Evolutionary conservation across 345 rosid genomes (phyloP).

Genomic region (Arabis alpina): DNA sequence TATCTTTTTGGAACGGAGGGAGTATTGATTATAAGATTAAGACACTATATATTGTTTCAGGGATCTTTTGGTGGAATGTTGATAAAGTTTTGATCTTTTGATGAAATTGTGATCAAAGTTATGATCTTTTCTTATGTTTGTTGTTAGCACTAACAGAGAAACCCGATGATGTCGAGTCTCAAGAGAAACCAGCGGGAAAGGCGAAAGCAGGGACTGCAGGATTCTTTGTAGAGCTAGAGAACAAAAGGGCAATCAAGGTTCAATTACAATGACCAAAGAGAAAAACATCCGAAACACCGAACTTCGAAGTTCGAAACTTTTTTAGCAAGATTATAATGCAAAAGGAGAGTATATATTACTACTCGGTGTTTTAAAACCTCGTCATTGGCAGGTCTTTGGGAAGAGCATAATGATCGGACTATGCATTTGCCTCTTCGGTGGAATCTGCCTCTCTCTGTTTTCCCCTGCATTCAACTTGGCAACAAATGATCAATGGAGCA

Average conservation of each 20-base stretch:
- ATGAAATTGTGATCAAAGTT: not conserved
- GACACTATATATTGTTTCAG: not conserved
- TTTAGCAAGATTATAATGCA: constrained; percentile 18
- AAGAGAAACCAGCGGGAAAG: constrained; percentile 38
- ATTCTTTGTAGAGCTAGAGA: constrained; percentile 69
- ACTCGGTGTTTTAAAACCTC: constrained; percentile 13
- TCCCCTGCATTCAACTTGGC: constrained; percentile 90
- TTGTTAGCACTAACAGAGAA: constrained; percentile 27
- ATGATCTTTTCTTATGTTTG: not conserved
- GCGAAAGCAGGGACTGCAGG: constrained; percentile 59
- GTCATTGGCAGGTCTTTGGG: constrained; percentile 62
- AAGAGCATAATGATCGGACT: constrained; percentile 66
- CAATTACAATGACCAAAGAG: constrained; percentile 36
- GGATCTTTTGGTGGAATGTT: not conserved
- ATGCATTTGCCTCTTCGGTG: constrained; percentile 65
- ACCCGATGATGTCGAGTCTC: constrained; percentile 50
- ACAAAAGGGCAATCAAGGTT: constrained; percentile 77
- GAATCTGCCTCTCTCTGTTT: constrained; percentile 73
- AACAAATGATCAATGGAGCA: constrained; percentile 79
- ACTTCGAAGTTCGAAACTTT: constrained; percentile 30
- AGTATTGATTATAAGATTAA: not conserved
- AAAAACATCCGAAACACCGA: constrained; percentile 16
- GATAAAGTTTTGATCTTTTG: not conserved
- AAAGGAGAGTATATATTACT: constrained; percentile 7
- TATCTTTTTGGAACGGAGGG: no score